Percentiles rank a stretch among this genome's conserved stretches.
Evolutionary conservation across 164 flowering plant species (phyloP).

Genomic region (Houttuynia cordata): DNA sequence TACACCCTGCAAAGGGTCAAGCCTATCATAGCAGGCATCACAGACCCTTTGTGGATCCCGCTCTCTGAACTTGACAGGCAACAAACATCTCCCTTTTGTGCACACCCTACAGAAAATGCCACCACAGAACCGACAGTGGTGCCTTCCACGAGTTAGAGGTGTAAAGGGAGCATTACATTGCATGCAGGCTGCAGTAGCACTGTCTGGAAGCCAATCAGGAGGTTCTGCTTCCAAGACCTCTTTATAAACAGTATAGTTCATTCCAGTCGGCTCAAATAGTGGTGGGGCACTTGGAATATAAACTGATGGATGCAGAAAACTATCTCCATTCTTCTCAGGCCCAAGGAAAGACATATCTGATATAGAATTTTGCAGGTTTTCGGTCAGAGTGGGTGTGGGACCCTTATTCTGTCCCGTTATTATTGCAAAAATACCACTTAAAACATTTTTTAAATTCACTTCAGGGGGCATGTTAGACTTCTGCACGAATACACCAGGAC

Average conservation of each 20-base stretch:
- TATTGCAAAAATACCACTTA: conserved; percentile 71
- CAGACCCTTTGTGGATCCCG: conserved; percentile 93
- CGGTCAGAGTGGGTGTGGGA: conserved; percentile 3
- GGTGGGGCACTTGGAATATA: conserved; percentile 96
- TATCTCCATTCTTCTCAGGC: conserved; percentile 76
- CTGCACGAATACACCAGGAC: conserved; percentile 8
- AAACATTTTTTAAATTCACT: conserved; percentile 74
- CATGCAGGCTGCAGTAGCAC: conserved; percentile 61
- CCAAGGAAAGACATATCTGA: conserved; percentile 63
- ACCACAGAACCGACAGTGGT: conserved; percentile 97
- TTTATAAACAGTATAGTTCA: conserved; percentile 45
- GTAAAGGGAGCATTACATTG: conserved; percentile 79
- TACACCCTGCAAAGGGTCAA: conserved; percentile 73
- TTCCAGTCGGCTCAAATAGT: conserved; percentile 49
- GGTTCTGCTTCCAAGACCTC: conserved; percentile 84
- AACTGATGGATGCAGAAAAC: conserved; percentile 59
- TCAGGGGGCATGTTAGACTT: conserved; percentile 32
- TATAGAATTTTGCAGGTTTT: conserved; percentile 15
- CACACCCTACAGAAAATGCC: conserved; percentile 78
- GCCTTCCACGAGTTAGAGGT: conserved; percentile 80
- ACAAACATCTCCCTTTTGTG: conserved; percentile 76
- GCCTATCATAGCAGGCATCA: conserved; percentile 83
- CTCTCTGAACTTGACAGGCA: conserved; percentile 85
- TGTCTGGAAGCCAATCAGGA: conserved; percentile 93
- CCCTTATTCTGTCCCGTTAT: conserved; percentile 51